Evolutionary conservation across 108 stramenopile species (phyloP).

Genomic region (Mayamaea pseudoterrestris): DNA sequence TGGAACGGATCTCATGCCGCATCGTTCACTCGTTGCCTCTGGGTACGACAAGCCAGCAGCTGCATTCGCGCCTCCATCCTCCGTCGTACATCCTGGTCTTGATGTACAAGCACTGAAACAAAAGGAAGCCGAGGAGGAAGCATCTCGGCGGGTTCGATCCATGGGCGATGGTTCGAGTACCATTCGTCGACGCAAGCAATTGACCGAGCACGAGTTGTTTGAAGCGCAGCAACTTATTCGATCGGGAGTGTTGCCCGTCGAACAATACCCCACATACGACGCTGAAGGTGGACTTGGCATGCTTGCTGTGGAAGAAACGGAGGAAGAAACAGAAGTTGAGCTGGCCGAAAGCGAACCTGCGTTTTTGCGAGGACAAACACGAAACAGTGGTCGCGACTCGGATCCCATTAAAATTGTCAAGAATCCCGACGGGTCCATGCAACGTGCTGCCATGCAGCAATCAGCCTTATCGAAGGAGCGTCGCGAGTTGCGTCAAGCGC

Average conservation of each 20-base stretch:
- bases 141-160: conserved; percentile 9
- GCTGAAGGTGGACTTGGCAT: conserved; percentile 84
- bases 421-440: conserved; percentile 96
- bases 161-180: conserved; percentile 11
- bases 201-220: conserved; percentile 93
- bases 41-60: not conserved
- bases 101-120: conserved; percentile 67
- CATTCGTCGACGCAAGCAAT: conserved; percentile 62
- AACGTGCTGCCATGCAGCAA: conserved; percentile 96
- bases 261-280: conserved; percentile 95
- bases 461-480: conserved; percentile 89
- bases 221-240: conserved; percentile 94
- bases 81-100: conserved; percentile 77
- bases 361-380: conserved; percentile 90
- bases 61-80: conserved; percentile 23
- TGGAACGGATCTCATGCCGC: conserved; percentile 84
- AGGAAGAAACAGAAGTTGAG: conserved; percentile 94
- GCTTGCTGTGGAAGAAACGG: conserved; percentile 87
- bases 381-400: conserved; percentile 56
- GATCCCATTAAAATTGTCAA: conserved; percentile 92
- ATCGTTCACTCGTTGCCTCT: conserved; percentile 31
- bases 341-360: conserved; percentile 92
- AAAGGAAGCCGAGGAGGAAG: conserved; percentile 61
- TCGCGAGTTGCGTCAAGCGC: conserved; percentile 89
- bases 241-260: conserved; percentile 92